A percentile compares a stretch with the other conserved stretches of the same genome.
phyloP scores from a whole-genome alignment of 164 flowering plant genomes.

The Berberis thunbergii region DNA sequence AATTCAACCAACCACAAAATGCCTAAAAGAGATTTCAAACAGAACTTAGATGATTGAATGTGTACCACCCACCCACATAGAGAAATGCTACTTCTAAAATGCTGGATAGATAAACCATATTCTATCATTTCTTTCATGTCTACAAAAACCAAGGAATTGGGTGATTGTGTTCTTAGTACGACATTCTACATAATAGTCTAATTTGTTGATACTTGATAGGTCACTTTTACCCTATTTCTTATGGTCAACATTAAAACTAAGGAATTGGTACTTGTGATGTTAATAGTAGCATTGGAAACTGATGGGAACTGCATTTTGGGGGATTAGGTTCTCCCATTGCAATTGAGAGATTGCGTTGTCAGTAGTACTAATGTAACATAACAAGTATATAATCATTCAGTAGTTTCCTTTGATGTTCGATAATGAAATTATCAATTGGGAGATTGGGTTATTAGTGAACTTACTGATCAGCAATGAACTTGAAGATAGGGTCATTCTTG shows the following conservation, averaged over 20 bases:
- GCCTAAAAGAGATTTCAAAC: background rate
- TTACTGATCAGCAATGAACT: conserved; percentile 70
- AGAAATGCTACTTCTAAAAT: no score
- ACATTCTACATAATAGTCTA: background rate
- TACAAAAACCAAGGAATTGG: conserved; percentile 43
- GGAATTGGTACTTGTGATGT: no score
- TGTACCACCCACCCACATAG: no score
- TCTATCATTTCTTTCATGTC: conserved; percentile 34
- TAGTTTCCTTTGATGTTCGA: conserved; percentile 50
- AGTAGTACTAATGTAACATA: conserved; percentile 29
- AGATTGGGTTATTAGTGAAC: background rate
- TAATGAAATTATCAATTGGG: conserved; percentile 25
- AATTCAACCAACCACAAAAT: background rate
- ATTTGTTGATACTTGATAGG: conserved; percentile 32
- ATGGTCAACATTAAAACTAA: no score
- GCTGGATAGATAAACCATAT: background rate
- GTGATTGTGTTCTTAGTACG: no score
- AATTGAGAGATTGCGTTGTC: no score
- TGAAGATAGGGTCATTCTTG: conserved; percentile 22
- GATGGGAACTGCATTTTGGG: no score
- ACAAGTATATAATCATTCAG: conserved; percentile 10
- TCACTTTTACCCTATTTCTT: conserved; percentile 25
- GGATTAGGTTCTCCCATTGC: no score
- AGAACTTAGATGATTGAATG: background rate
- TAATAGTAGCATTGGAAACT: no score